A percentile compares a stretch with the other conserved stretches of the same genome.
These are phyloP conservation scores for Lignosus rhinocerotis DNA, from an alignment of 1,284 basidiomycete species.

Conservation along the genomic window DNA sequence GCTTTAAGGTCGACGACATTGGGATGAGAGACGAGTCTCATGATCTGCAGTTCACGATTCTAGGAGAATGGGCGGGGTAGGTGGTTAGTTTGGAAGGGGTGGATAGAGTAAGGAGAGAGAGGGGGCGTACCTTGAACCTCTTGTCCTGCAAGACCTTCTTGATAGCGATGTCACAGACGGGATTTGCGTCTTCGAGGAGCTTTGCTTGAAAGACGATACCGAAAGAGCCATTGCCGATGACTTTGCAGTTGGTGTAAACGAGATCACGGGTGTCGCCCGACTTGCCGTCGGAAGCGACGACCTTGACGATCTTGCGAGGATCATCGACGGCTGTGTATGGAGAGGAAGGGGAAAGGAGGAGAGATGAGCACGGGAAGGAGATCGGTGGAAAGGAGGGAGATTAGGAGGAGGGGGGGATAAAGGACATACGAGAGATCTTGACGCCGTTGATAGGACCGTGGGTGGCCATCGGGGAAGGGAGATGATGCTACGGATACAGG, in stretches of 20 bases:
- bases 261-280: constrained; percentile 87
- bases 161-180: constrained; percentile 92
- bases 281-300: constrained; percentile 94
- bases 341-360: constrained; percentile 16
- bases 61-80: constrained; percentile 33
- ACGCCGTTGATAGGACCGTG: constrained; percentile 88
- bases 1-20: constrained; percentile 98
- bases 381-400: constrained; percentile 23
- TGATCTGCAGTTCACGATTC: constrained; percentile 99
- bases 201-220: constrained; percentile 96
- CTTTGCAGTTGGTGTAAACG: constrained; percentile 96
- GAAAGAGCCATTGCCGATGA: constrained; percentile 98
- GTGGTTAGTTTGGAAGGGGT: neutral
- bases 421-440: constrained; percentile 82
- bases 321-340: constrained; percentile 77
- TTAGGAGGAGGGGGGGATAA: constrained; percentile 17
- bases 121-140: constrained; percentile 89
- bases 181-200: constrained; percentile 62
- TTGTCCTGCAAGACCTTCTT: constrained; percentile 99
- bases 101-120: constrained; percentile 12
- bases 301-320: constrained; percentile 92
- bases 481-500: constrained; percentile 32
- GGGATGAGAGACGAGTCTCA: constrained; percentile 96
- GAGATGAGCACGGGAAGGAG: constrained; percentile 18
- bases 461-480: constrained; percentile 56